Evolutionary conservation across 169 alveolate species (phyloP).

Genomic region (Cryptosporidium muris): DNA sequence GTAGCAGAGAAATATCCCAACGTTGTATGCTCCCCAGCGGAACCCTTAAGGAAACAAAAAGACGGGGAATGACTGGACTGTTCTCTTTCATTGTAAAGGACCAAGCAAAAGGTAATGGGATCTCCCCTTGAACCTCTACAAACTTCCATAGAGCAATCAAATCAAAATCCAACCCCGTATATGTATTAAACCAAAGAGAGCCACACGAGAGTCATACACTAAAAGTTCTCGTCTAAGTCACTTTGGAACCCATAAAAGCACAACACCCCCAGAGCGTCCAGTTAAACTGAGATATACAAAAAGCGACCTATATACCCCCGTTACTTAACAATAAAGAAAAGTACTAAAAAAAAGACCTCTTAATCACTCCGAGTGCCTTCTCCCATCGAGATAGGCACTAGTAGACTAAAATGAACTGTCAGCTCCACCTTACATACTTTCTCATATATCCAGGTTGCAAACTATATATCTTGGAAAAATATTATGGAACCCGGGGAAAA

Average conservation of each 20-base stretch:
- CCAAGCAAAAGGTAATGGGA: no score
- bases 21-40: not conserved
- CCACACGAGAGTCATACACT: conserved; percentile 1
- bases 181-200: not conserved
- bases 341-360: not conserved
- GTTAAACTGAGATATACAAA: not conserved
- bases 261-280: not conserved
- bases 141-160: not conserved
- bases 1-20: not conserved
- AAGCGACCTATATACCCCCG: not conserved
- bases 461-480: not conserved
- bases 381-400: conserved; percentile 1
- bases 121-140: not conserved
- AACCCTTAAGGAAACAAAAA: no score
- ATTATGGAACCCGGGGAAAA: not conserved
- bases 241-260: conserved; percentile 6
- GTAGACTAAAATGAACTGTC: not conserved
- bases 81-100: no score
- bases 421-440: not conserved
- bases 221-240: not conserved
- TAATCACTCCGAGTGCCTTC: not conserved
- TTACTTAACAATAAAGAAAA: not conserved
- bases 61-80: no score
- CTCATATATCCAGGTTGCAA: conserved; percentile 7
- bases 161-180: not conserved